A percentile compares a stretch with the other conserved stretches of the same genome.
These are phyloP conservation scores for Lithocarpus polystachyus DNA, from an alignment of 306 rosid genomes.

Conservation along the genomic window DNA sequence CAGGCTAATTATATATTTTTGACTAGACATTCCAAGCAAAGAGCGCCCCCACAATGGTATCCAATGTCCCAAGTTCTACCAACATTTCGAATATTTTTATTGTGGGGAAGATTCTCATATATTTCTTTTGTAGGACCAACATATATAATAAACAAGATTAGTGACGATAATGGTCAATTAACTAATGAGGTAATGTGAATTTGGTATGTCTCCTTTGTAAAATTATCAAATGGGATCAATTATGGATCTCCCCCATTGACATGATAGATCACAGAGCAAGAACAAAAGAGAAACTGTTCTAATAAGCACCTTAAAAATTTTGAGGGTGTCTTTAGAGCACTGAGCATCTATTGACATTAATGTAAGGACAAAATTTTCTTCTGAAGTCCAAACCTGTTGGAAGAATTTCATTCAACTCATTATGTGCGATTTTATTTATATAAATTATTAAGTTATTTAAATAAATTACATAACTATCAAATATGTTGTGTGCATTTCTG, in stretches of 20 bases:
- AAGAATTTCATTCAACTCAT: too few relatives aligned
- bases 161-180: constrained; percentile 6
- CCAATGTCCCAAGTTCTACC: constrained; percentile 61
- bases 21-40: constrained; percentile 28
- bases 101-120: constrained; percentile 45
- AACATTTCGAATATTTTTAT: constrained; percentile 58
- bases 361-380: not conserved
- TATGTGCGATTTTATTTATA: too few relatives aligned
- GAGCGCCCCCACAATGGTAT: constrained; percentile 48
- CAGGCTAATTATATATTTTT: constrained; percentile 7
- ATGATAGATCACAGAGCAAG: not conserved
- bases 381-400: too few relatives aligned
- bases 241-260: constrained; percentile 30
- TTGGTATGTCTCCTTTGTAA: constrained; percentile 12
- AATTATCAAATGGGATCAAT: constrained; percentile 21
- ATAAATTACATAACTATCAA: too few relatives aligned
- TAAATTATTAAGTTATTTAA: too few relatives aligned
- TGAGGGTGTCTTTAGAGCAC: not conserved
- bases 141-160: constrained; percentile 2
- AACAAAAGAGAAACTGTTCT: not conserved
- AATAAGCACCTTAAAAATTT: not conserved
- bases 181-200: constrained; percentile 4
- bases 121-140: constrained; percentile 33
- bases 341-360: not conserved
- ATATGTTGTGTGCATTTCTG: too few relatives aligned